phyloP scores from a whole-genome alignment of 2,329 filamentous ascomycete genomes.

The Rhinocladiella mackenziei region DNA sequence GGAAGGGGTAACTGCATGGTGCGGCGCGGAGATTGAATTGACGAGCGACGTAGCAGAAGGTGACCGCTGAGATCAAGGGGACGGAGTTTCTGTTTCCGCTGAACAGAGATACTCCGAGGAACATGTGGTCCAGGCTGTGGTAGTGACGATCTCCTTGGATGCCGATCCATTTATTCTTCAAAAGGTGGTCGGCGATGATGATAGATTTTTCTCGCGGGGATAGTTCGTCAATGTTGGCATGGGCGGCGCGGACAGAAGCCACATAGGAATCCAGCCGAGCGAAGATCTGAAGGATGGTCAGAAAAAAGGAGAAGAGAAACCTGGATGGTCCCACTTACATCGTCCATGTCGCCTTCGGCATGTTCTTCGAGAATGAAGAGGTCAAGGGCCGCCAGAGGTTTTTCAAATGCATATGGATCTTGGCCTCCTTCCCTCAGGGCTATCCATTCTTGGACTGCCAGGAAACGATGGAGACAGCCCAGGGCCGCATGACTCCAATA shows the following conservation, averaged over 20 bases:
- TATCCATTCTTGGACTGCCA: constrained; percentile 75
- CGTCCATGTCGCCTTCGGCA: constrained; percentile 63
- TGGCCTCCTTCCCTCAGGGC: constrained; percentile 46
- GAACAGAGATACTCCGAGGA: constrained; percentile 76
- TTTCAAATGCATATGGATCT: constrained; percentile 51
- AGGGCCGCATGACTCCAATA: constrained; percentile 73
- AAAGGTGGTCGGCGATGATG: constrained; percentile 65
- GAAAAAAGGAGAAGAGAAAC: constrained; percentile 8
- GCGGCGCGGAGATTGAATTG: constrained; percentile 70
- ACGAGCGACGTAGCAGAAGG: constrained; percentile 76
- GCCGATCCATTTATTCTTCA: constrained; percentile 64
- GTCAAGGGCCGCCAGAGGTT: constrained; percentile 72
- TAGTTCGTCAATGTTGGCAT: constrained; percentile 52
- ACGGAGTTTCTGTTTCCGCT: constrained; percentile 71
- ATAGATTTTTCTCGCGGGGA: constrained; percentile 66
- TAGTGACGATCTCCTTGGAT: constrained; percentile 66
- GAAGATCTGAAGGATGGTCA: constrained; percentile 49
- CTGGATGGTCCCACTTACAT: constrained; percentile 53
- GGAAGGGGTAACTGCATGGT: constrained; percentile 76
- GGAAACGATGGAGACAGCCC: constrained; percentile 72
- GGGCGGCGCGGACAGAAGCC: constrained; percentile 50
- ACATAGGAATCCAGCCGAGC: constrained; percentile 63
- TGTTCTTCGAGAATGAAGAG: constrained; percentile 77
- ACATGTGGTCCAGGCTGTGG: constrained; percentile 77
- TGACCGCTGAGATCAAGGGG: constrained; percentile 79